Percentiles rank a stretch among this genome's conserved stretches.
Conservation (phyloP, 495 filamentous ascomycete species). For the Baudoinia panamericana region DNA sequence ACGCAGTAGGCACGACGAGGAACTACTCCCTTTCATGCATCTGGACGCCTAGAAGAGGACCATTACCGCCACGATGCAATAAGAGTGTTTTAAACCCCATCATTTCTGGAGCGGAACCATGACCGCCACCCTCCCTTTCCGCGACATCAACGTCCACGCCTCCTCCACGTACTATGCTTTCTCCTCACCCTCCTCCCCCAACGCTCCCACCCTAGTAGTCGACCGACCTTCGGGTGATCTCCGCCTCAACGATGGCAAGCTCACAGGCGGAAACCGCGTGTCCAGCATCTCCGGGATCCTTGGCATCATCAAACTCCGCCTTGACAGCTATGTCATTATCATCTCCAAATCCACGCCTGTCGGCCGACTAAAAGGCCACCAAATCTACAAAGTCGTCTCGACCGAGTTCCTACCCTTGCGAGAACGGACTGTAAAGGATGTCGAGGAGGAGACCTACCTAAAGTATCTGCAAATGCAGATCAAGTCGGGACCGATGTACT, state of each 20-base stretch:
- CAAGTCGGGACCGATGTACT: conserved; percentile 83
- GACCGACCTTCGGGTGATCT: conserved; percentile 90
- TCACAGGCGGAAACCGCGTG: conserved; percentile 64
- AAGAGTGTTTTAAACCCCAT: background rate
- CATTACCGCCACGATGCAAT: too few relatives aligned
- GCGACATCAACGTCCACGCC: conserved; percentile 91
- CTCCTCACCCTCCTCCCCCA: conserved; percentile 83
- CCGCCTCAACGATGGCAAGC: conserved; percentile 62
- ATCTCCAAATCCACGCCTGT: conserved; percentile 90
- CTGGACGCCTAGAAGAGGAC: too few relatives aligned
- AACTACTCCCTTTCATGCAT: too few relatives aligned
- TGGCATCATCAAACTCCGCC: conserved; percentile 75
- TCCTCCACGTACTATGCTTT: conserved; percentile 90
- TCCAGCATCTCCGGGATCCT: conserved; percentile 90
- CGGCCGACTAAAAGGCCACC: conserved; percentile 80
- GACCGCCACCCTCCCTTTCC: conserved; percentile 61
- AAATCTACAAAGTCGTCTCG: conserved; percentile 78
- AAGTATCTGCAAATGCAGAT: conserved; percentile 62
- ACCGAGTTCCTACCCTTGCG: conserved; percentile 92
- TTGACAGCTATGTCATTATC: conserved; percentile 93
- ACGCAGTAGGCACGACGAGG: too few relatives aligned
- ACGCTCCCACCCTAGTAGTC: conserved; percentile 72
- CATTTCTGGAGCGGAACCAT: conserved; percentile 31
- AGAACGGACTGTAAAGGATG: conserved; percentile 79
- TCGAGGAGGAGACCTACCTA: conserved; percentile 85